phyloP scores from a whole-genome alignment of 169 alveolate genomes.

The Plasmodium adleri region DNA sequence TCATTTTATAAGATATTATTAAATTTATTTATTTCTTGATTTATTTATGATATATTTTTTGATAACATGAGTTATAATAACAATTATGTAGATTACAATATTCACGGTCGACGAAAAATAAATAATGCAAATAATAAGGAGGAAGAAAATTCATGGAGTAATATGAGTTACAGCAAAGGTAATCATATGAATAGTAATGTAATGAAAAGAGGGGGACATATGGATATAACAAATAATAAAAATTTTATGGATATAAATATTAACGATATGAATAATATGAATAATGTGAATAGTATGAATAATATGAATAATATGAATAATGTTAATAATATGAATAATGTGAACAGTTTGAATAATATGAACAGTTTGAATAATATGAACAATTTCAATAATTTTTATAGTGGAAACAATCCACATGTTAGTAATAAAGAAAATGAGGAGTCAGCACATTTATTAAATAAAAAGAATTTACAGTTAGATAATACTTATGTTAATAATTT shows the following conservation, averaged over 20 bases:
- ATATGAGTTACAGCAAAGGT: slow-evolving; percentile 13
- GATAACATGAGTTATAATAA: slow-evolving; percentile 43
- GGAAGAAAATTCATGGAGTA: slow-evolving; percentile 24
- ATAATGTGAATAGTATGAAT: slow-evolving; percentile 1
- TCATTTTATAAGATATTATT: neutral
- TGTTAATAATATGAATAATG: neutral
- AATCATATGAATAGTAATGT: slow-evolving; percentile 10
- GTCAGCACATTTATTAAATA: neutral
- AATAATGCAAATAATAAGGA: slow-evolving; percentile 27
- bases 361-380: neutral
- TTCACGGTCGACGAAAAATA: slow-evolving; percentile 52
- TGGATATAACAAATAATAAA: neutral
- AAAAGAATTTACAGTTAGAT: neutral
- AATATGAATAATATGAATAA: neutral
- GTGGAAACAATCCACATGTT: neutral
- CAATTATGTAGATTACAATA: slow-evolving; percentile 21
- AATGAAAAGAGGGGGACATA: neutral
- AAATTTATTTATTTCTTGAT: neutral
- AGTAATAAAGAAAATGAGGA: neutral
- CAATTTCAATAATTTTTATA: neutral
- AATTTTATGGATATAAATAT: slow-evolving; percentile 1
- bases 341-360: neutral
- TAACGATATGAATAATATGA: neutral
- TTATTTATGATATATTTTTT: slow-evolving; percentile 4
- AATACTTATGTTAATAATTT: neutral